These are phyloP conservation scores for Geranomyces variabilis DNA, from an alignment of 192 early-diverging fungal species.

Conservation along the genomic window DNA sequence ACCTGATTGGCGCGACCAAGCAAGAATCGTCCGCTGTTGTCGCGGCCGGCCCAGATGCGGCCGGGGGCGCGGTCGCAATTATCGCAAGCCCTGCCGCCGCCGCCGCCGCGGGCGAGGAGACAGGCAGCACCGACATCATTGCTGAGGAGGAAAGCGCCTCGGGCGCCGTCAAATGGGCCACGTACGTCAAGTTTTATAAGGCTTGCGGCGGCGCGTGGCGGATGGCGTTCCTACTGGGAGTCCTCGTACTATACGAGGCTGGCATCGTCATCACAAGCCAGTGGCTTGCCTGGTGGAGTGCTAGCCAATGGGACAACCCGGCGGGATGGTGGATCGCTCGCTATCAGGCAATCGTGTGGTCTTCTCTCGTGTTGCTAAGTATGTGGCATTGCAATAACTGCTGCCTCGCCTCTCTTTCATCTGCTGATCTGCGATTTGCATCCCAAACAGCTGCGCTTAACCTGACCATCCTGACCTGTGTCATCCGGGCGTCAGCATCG, in stretches of 20 bases:
- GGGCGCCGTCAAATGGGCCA: slow-evolving; percentile 5
- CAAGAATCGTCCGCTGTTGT: slow-evolving; percentile 14
- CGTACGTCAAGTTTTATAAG: slow-evolving; percentile 41
- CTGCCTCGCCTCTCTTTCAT: slow-evolving; percentile 1
- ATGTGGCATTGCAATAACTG: background rate
- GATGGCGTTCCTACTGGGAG: background rate
- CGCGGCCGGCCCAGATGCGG: background rate
- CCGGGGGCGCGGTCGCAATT: background rate
- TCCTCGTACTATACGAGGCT: background rate
- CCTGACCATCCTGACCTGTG: background rate
- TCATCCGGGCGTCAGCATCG: slow-evolving; percentile 2
- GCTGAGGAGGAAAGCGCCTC: slow-evolving; percentile 36
- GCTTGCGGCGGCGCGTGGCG: slow-evolving; percentile 46
- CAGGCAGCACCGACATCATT: slow-evolving; percentile 37
- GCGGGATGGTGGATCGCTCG: slow-evolving; percentile 25
- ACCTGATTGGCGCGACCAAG: slow-evolving; percentile 5
- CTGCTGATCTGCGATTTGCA: background rate
- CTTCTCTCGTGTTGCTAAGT: slow-evolving; percentile 20
- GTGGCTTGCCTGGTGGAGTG: slow-evolving; percentile 8
- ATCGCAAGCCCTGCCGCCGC: background rate
- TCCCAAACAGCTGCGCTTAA: slow-evolving; percentile 2
- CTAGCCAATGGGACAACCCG: background rate
- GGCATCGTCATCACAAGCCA: slow-evolving; percentile 8
- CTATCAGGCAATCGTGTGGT: slow-evolving; percentile 32
- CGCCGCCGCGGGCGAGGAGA: slow-evolving; percentile 1